These are phyloP conservation scores for Penicillium atrosanguineum DNA, from an alignment of 495 filamentous ascomycete genomes.

Conservation along the genomic window DNA sequence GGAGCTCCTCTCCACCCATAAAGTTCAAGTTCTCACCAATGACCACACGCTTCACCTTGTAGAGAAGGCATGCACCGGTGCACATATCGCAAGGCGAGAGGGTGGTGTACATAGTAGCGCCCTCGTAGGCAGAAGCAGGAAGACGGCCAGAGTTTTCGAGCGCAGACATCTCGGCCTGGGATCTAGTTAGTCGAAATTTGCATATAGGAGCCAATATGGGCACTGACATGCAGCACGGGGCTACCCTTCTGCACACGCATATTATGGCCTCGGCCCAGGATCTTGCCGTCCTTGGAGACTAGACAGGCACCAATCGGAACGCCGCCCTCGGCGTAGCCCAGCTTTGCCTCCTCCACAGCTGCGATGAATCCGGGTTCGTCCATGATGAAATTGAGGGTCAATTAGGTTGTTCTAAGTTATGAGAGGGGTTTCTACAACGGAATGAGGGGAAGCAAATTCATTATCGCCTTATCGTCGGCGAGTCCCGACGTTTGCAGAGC, in stretches of 20 bases:
- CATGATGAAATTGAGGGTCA: constrained; percentile 26
- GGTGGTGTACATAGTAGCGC: constrained; percentile 84
- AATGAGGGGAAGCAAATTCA: background rate
- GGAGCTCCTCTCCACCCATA: constrained; percentile 71
- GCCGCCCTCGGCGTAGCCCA: constrained; percentile 69
- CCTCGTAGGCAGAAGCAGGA: constrained; percentile 66
- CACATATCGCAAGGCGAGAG: constrained; percentile 89
- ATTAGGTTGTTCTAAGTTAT: background rate
- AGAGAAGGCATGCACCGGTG: constrained; percentile 78
- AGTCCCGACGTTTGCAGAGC: constrained; percentile 10
- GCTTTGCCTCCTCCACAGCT: constrained; percentile 75
- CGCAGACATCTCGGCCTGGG: constrained; percentile 75
- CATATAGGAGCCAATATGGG: background rate
- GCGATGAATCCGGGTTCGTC: constrained; percentile 51
- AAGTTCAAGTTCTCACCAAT: constrained; percentile 84
- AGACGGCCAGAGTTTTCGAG: constrained; percentile 77
- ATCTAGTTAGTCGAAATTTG: background rate
- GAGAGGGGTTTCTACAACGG: background rate
- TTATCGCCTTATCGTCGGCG: constrained; percentile 10
- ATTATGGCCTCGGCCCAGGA: constrained; percentile 80
- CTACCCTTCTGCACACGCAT: constrained; percentile 76
- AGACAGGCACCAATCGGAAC: constrained; percentile 81
- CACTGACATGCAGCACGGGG: constrained; percentile 69
- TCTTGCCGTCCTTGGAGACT: constrained; percentile 64
- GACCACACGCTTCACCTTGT: constrained; percentile 76